Evolutionary conservation across 345 rosid genomes (phyloP).

Genomic region (Cardiospermum halicacabum): DNA sequence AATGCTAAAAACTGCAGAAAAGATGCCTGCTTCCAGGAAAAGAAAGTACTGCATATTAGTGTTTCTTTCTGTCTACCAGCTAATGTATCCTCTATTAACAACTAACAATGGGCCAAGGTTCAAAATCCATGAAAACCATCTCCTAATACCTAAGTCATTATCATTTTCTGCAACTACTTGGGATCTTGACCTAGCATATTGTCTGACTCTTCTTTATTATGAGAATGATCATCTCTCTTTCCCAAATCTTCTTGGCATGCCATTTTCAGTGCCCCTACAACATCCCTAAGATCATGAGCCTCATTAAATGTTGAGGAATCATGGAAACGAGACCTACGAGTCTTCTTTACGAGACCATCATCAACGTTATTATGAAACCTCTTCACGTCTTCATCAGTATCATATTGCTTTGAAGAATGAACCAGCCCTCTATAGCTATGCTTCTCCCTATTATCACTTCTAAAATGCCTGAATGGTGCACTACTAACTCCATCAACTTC

Average conservation of each 20-base stretch:
- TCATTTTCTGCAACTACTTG: slow-evolving; percentile 1
- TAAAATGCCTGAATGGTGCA: slow-evolving; percentile 9
- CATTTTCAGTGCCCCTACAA: slow-evolving; percentile 5
- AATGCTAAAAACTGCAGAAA: background rate
- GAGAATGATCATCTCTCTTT: slow-evolving; percentile 4
- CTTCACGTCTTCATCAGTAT: slow-evolving; percentile 4
- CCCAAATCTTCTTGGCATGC: slow-evolving; percentile 6
- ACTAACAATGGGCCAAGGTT: background rate
- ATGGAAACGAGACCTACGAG: slow-evolving; percentile 1
- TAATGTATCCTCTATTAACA: background rate
- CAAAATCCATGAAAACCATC: slow-evolving; percentile 3
- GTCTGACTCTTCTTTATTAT: background rate
- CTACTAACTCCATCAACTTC: slow-evolving; percentile 7
- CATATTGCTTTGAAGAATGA: slow-evolving; percentile 13
- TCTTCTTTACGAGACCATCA: slow-evolving; percentile 10
- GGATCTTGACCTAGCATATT: slow-evolving; percentile 4
- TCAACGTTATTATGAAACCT: slow-evolving; percentile 5
- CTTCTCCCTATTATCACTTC: slow-evolving; percentile 7
- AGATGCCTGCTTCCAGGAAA: slow-evolving; percentile 7
- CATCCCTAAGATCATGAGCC: slow-evolving; percentile 1
- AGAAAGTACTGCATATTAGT: slow-evolving; percentile 2
- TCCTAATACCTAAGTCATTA: background rate
- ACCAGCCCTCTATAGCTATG: slow-evolving; percentile 2
- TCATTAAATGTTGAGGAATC: slow-evolving; percentile 8
- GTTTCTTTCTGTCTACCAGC: background rate